Base-by-base conservation (phyloP, 2,329 filamentous ascomycete species). In the Zasmidium angulare region DNA sequence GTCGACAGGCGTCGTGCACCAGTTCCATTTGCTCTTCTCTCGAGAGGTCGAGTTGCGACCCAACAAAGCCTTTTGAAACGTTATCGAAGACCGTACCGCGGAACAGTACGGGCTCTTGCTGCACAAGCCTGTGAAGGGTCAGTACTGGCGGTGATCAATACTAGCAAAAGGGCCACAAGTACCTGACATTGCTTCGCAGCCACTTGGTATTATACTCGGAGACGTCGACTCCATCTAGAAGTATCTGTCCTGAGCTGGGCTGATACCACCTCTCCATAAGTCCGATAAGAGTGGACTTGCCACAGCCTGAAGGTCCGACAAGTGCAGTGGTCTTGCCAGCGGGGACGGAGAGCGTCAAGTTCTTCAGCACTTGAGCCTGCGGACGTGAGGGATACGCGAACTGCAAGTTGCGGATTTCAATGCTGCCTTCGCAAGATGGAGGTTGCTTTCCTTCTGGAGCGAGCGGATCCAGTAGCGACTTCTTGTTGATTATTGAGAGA, bases 331-430 rank as follows among this genome's bases (percentile, higher is more conserved):
- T 76, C 62, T 78, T 78, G 4, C 73, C 73, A 19, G 77, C 72
- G 1, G 76, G 76, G 1, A 78, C 70, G 1, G 52, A 64, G 4
- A 78, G 62, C 43, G 61, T 70, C 9, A 79, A 60, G 17, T 68
- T 64, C 53, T 74, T 67, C 4, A 79, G 65, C 0, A 79, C 76
- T 24, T 63, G 66, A 6, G 72, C 70, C 57, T 61, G 70, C 63
- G 75, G 59, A 64, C 76, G 69, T 4, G 77, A 0, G 17, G 89
- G 89, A 67, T 93, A 93, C 1, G 88, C 84, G 68, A 93, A 92
- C n/a, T 81, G 83, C 11, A 93, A 83, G 46, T 85, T 78, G 11
- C 84, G 75, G 24, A 93, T 84, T 3, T 81, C 74, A 51, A 90
- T 87, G 53, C 88, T 82, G 9, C 74, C 73, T 10, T 46, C 50